These are phyloP conservation scores for Ustilago trichophora DNA, from an alignment of 1,284 basidiomycete genomes.

Conservation along the genomic window DNA sequence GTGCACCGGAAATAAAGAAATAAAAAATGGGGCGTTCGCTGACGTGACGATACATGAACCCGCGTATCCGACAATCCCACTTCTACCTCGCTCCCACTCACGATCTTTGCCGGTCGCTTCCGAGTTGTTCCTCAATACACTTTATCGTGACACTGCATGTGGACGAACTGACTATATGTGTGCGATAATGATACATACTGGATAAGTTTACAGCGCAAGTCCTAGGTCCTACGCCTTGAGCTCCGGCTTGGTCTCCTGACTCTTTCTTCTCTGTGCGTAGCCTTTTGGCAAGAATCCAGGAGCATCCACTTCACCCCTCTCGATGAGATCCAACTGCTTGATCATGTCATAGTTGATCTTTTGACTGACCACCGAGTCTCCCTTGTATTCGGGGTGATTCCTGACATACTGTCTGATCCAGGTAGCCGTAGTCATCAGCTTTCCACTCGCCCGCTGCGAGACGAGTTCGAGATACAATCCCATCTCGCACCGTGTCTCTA, in stretches of 20 bases:
- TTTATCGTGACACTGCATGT: too few species aligned
- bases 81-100: too few species aligned
- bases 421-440: constrained; percentile 86
- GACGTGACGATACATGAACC: too few species aligned
- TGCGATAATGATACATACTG: too few species aligned
- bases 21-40: background rate
- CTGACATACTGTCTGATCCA: constrained; percentile 94
- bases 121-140: too few species aligned
- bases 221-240: constrained; percentile 14
- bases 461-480: constrained; percentile 67
- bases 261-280: constrained; percentile 50
- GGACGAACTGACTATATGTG: too few species aligned
- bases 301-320: constrained; percentile 59
- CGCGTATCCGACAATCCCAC: too few species aligned
- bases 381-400: constrained; percentile 86
- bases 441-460: constrained; percentile 80
- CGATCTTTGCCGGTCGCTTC: too few species aligned
- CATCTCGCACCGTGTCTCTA: constrained; percentile 75
- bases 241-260: constrained; percentile 40
- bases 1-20: background rate
- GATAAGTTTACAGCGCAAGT: too few species aligned
- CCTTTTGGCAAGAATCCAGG: constrained; percentile 62
- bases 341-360: constrained; percentile 95
- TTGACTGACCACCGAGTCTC: constrained; percentile 86
- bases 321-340: constrained; percentile 86